Percentiles rank a stretch among this genome's conserved stretches.
Conservation (phyloP, 371 early-diverging fungal species). For the Neoconidiobolus thromboides region DNA sequence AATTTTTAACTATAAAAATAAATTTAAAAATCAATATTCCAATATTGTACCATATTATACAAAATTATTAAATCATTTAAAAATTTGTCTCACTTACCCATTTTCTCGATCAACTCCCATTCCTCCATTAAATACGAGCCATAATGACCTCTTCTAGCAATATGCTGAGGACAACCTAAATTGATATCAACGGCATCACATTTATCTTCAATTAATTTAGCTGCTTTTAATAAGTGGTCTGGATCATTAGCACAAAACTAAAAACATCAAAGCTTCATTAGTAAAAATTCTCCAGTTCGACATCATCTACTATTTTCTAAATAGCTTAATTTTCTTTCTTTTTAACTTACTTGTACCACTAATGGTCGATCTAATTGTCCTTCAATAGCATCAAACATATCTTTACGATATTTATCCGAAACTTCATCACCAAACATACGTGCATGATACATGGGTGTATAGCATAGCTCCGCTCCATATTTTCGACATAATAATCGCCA, state of each 20-base stretch:
- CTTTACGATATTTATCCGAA: slow-evolving; percentile 40
- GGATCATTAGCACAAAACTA: slow-evolving; percentile 98
- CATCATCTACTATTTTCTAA: no score
- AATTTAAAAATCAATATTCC: no score
- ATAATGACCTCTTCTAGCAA: slow-evolving; percentile 88
- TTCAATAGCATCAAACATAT: slow-evolving; percentile 49
- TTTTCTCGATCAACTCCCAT: slow-evolving; percentile 67
- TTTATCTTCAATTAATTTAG: slow-evolving; percentile 58
- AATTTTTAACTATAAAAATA: slow-evolving; percentile 6
- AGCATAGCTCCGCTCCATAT: slow-evolving; percentile 87
- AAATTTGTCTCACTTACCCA: slow-evolving; percentile 9
- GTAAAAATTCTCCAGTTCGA: no score
- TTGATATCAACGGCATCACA: slow-evolving; percentile 97
- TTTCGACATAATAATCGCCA: slow-evolving; percentile 84
- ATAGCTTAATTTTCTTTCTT: no score
- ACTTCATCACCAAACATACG: slow-evolving; percentile 47
- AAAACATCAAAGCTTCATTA: no score
- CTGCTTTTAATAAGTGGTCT: slow-evolving; percentile 62
- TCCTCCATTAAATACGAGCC: slow-evolving; percentile 95
- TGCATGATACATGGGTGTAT: slow-evolving; percentile 98
- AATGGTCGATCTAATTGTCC: slow-evolving; percentile 59
- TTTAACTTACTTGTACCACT: slow-evolving; percentile 34
- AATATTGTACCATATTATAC: no score
- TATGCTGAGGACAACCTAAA: slow-evolving; percentile 95
- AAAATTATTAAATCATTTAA: no score